Base-by-base conservation (phyloP, 164 flowering plant species). In the Santalum album region DNA sequence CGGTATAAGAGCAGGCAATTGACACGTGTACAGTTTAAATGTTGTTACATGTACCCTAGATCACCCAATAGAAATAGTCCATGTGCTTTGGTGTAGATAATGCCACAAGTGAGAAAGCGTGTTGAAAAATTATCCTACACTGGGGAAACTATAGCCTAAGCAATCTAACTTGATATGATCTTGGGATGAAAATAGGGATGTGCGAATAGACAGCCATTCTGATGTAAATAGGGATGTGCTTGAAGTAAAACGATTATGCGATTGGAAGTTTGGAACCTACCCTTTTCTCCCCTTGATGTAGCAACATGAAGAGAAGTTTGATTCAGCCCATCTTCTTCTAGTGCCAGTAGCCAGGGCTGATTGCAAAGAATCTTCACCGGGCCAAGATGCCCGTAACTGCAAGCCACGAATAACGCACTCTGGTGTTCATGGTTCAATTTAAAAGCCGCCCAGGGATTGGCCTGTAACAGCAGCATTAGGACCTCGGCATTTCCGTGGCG, bases 221-320 rank as follows among this genome's bases (percentile, higher is more conserved):
- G 6, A 29, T 29, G 34, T 9, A 29, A 29, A 29, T 29, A 29
- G 34, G 34, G 9, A 3, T 29, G 6, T 29, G 34, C 34, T 36
- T 36, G 40, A 36, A 36, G 14, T 36, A 12, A 12, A 36, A 36
- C 6, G 12, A 6, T n/a, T 21, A n/a, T n/a, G n/a, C n/a, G n/a
- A n/a, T n/a, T n/a, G n/a, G n/a, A 32, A n/a, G 7, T 48, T 18
- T 36, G 26, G 2, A n/a, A 52, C 17, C 20, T 55, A 71, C 75
- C 68, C 9, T 58, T 60, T 26, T 47, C 43, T 16, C 75, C 71
- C 17, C 29, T 52, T 0, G 61, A 42, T n/a, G 62, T 60, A 46
- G 75, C 69, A 1, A 46, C 56, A 52, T 64, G 72, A 25, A 71
- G 63, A 45, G 22, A 64, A 46, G 36, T 61, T 7, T 0, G 44